Conservation (phyloP, 2,329 filamentous ascomycete species). For the Truncatella angustata region DNA sequence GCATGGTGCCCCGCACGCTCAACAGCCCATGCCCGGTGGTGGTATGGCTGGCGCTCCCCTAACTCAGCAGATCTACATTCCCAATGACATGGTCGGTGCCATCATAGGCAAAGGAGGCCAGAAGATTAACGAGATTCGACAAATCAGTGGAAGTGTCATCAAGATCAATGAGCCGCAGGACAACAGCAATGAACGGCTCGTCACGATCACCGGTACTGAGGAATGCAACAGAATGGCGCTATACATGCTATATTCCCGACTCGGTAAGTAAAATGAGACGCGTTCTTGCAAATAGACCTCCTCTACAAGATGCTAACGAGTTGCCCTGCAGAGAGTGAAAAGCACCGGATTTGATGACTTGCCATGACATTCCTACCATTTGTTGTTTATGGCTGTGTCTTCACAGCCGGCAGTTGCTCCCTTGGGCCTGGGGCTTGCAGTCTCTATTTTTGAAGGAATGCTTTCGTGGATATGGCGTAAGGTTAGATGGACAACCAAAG, state of each 20-base stretch:
- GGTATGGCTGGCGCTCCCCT: conserved; percentile 73
- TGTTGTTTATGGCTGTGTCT: neutral
- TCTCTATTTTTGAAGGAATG: neutral
- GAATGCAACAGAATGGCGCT: conserved; percentile 99
- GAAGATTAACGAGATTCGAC: conserved; percentile 99
- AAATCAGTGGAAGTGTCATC: conserved; percentile 95
- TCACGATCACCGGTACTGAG: conserved; percentile 95
- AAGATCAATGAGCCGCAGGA: conserved; percentile 99
- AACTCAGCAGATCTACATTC: conserved; percentile 98
- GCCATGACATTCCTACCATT: neutral
- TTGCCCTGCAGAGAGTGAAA: conserved; percentile 64
- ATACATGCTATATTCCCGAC: conserved; percentile 97
- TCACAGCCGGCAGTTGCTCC: neutral
- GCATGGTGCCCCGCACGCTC: conserved; percentile 64
- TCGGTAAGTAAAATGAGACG: conserved; percentile 61
- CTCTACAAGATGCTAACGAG: neutral
- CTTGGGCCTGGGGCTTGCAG: neutral
- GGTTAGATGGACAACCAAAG: neutral
- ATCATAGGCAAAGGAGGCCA: conserved; percentile 98
- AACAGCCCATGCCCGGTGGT: conserved; percentile 68
- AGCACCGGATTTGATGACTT: conserved; percentile 61
- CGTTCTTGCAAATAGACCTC: neutral
- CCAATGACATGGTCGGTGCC: conserved; percentile 98
- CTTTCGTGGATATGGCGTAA: conserved; percentile 1
- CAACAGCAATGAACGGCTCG: conserved; percentile 96